Percentiles rank a stretch among this genome's conserved stretches.
phyloP scores from a whole-genome alignment of 768 basidiomycete species.

The Crassisporium funariophilum region DNA sequence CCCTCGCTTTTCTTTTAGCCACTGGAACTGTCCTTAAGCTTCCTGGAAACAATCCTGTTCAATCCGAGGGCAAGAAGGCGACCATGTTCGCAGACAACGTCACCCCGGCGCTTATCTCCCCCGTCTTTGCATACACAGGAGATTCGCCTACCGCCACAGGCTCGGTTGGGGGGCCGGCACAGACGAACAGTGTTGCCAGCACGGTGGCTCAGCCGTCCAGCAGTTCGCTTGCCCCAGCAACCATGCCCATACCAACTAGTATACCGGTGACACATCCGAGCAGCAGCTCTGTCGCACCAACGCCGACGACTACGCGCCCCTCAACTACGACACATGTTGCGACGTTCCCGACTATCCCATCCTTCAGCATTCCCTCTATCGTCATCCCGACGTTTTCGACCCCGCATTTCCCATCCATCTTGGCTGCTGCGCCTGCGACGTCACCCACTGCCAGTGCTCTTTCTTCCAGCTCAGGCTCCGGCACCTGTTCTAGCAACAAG shows the following conservation, averaged over 20 bases:
- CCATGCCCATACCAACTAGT: conserved; percentile 7
- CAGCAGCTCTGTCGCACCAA: not conserved
- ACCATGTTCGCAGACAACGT: conserved; percentile 33
- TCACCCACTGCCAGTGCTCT: conserved; percentile 4
- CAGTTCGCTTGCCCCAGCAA: conserved; percentile 3
- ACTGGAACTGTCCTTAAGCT: conserved; percentile 48
- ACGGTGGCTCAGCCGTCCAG: conserved; percentile 1
- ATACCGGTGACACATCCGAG: not conserved
- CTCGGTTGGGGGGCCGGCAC: conserved; percentile 17
- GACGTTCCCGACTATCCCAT: conserved; percentile 5
- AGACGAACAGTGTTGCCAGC: conserved; percentile 6
- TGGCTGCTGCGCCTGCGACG: conserved; percentile 1
- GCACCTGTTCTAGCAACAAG: conserved; percentile 3
- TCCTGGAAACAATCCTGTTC: conserved; percentile 58
- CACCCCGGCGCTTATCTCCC: conserved; percentile 42
- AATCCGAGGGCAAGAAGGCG: conserved; percentile 36
- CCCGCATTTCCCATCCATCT: conserved; percentile 12
- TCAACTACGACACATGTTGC: conserved; percentile 6
- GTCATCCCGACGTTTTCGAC: conserved; percentile 14
- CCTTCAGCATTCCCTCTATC: conserved; percentile 8
- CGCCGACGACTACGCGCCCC: conserved; percentile 9
- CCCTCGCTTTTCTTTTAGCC: conserved; percentile 28
- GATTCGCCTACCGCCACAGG: conserved; percentile 40
- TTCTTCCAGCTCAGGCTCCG: not conserved
- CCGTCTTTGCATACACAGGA: conserved; percentile 51